Evolutionary conservation across 2,329 filamentous ascomycete species (phyloP).

Genomic region (Beauveria sp.): DNA sequence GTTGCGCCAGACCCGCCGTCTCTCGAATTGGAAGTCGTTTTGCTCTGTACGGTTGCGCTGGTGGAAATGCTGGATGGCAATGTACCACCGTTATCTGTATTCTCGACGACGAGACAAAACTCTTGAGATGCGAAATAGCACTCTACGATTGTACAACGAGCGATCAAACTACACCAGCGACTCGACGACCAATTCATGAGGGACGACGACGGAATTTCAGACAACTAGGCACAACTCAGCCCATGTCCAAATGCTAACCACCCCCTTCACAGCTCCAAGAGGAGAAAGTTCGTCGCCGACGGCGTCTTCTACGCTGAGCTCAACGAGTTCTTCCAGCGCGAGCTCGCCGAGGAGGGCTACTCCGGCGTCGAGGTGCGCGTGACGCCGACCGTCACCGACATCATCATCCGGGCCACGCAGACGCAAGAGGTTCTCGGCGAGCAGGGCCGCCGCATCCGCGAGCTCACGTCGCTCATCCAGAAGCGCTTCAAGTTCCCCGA

Average conservation of each 20-base stretch:
- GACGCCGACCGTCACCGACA: slow-evolving; percentile 98
- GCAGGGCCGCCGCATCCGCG: slow-evolving; percentile 99
- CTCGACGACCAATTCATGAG: neutral
- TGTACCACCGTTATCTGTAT: too few relatives aligned
- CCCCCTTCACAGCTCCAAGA: slow-evolving; percentile 61
- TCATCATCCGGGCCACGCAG: slow-evolving; percentile 99
- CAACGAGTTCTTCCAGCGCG: slow-evolving; percentile 99
- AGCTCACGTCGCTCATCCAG: slow-evolving; percentile 99
- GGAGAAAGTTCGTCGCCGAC: slow-evolving; percentile 92
- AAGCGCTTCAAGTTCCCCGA: slow-evolving; percentile 99
- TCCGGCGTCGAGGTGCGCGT: slow-evolving; percentile 99
- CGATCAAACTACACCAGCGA: neutral
- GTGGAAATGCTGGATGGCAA: neutral
- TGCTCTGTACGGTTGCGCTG: neutral
- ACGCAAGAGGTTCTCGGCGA: slow-evolving; percentile 99
- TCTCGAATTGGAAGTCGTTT: neutral
- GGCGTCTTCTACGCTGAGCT: slow-evolving; percentile 99
- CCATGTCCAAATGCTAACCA: slow-evolving; percentile 3
- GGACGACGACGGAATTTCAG: neutral
- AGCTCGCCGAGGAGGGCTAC: slow-evolving; percentile 99
- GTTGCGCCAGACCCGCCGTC: neutral
- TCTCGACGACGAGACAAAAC: neutral
- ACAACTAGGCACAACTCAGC: neutral
- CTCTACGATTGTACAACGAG: neutral
- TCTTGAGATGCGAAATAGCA: neutral